Conservation (phyloP, 768 basidiomycete species). For the Lactifluus piperatus region DNA sequence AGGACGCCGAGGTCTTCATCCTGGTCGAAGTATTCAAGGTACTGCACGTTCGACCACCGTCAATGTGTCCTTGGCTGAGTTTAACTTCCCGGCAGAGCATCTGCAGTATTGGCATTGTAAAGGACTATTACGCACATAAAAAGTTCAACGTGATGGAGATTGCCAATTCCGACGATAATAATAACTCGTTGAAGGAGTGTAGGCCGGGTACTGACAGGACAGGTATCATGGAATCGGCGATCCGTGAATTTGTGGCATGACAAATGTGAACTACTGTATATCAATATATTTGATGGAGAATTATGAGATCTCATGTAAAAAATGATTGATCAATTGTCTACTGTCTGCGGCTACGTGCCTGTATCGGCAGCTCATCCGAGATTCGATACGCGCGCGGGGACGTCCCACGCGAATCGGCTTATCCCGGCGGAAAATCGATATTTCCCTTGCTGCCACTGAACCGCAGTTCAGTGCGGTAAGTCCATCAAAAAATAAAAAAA, state of each 20-base stretch:
- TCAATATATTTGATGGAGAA: not conserved
- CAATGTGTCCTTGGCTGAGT: not conserved
- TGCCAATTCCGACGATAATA: constrained; percentile 33
- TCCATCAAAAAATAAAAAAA: too few relatives aligned
- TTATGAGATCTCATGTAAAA: not conserved
- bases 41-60: not conserved
- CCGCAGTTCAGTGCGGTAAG: too few relatives aligned
- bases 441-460: too few relatives aligned
- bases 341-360: too few relatives aligned
- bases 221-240: not conserved
- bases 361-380: not conserved
- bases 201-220: constrained; percentile 25
- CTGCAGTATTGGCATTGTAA: constrained; percentile 67
- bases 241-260: not conserved
- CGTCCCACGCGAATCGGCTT: too few relatives aligned
- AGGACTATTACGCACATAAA: constrained; percentile 58
- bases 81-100: constrained; percentile 41
- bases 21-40: constrained; percentile 83
- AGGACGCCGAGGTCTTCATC: constrained; percentile 62
- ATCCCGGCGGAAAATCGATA: too few relatives aligned
- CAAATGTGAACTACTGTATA: not conserved
- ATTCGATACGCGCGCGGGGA: constrained; percentile 36
- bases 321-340: too few relatives aligned
- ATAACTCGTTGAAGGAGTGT: constrained; percentile 28
- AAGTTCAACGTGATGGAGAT: constrained; percentile 79